These are phyloP conservation scores for Trichothecium sympodiale DNA, from an alignment of 2,329 filamentous ascomycete species.

Conservation along the genomic window DNA sequence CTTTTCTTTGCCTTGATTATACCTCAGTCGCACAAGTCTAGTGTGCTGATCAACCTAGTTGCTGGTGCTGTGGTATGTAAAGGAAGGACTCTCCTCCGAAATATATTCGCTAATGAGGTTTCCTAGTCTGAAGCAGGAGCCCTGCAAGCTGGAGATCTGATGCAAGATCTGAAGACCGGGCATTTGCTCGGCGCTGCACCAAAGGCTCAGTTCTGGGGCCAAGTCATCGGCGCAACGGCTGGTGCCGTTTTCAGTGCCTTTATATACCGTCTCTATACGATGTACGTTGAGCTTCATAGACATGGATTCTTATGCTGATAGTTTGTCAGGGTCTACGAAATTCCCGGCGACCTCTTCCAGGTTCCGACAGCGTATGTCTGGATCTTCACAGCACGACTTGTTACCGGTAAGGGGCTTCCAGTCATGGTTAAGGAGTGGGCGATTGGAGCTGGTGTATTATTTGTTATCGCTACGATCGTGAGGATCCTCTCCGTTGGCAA, in stretches of 20 bases:
- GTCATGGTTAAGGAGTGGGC: slow-evolving; percentile 75
- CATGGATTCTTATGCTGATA: slow-evolving; percentile 5
- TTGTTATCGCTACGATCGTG: slow-evolving; percentile 57
- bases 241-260: slow-evolving; percentile 79
- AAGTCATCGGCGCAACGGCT: slow-evolving; percentile 78
- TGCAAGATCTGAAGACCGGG: slow-evolving; percentile 95
- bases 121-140: slow-evolving; percentile 53
- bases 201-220: slow-evolving; percentile 92
- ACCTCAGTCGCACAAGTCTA: slow-evolving; percentile 66
- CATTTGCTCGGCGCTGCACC: slow-evolving; percentile 86
- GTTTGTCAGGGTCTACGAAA: slow-evolving; percentile 66
- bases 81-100: neutral
- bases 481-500: slow-evolving; percentile 48
- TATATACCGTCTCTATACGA: slow-evolving; percentile 81
- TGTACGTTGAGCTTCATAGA: slow-evolving; percentile 27
- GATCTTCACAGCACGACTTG: slow-evolving; percentile 90
- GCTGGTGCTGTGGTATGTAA: slow-evolving; percentile 64
- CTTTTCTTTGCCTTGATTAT: slow-evolving; percentile 89
- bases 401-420: slow-evolving; percentile 83
- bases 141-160: slow-evolving; percentile 86
- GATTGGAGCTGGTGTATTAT: slow-evolving; percentile 61
- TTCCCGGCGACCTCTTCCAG: slow-evolving; percentile 83
- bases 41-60: slow-evolving; percentile 89
- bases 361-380: slow-evolving; percentile 93
- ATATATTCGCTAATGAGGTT: slow-evolving; percentile 1